phyloP scores from a whole-genome alignment of 495 filamentous ascomycete species.

The Penicillium nucicola region DNA sequence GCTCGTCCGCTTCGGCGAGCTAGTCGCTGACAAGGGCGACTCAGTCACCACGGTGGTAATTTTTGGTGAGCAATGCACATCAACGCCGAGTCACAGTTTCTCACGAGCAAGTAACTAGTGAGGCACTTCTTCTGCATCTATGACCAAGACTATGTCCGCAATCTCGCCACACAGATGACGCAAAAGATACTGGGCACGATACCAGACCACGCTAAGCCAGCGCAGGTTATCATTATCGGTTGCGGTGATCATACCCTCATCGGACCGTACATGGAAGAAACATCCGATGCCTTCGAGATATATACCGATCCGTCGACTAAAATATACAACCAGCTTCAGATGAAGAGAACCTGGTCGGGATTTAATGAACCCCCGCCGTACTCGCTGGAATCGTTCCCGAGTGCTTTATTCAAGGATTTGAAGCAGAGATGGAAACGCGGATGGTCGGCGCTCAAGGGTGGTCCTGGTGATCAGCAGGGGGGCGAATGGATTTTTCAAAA shows the following conservation, averaged over 20 bases:
- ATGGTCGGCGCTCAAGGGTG: conserved; percentile 9
- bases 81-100: neutral
- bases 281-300: conserved; percentile 14
- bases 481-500: conserved; percentile 24
- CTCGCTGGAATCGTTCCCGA: conserved; percentile 8
- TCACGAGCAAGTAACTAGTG: conserved; percentile 1
- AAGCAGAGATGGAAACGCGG: conserved; percentile 18
- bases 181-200: conserved; percentile 16
- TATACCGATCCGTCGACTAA: conserved; percentile 19
- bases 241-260: conserved; percentile 22
- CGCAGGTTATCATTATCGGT: conserved; percentile 26
- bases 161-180: conserved; percentile 12
- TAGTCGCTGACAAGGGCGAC: conserved; percentile 20
- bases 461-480: conserved; percentile 16
- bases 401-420: conserved; percentile 5
- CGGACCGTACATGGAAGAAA: conserved; percentile 20
- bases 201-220: conserved; percentile 11
- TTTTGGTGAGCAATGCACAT: conserved; percentile 12
- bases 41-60: conserved; percentile 21
- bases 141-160: conserved; percentile 26
- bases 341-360: conserved; percentile 13
- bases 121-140: conserved; percentile 30
- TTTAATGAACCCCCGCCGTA: conserved; percentile 19
- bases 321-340: conserved; percentile 21
- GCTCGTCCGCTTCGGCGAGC: conserved; percentile 20